phyloP scores from a whole-genome alignment of 192 early-diverging fungal species.

The Linnemannia hyalina region DNA sequence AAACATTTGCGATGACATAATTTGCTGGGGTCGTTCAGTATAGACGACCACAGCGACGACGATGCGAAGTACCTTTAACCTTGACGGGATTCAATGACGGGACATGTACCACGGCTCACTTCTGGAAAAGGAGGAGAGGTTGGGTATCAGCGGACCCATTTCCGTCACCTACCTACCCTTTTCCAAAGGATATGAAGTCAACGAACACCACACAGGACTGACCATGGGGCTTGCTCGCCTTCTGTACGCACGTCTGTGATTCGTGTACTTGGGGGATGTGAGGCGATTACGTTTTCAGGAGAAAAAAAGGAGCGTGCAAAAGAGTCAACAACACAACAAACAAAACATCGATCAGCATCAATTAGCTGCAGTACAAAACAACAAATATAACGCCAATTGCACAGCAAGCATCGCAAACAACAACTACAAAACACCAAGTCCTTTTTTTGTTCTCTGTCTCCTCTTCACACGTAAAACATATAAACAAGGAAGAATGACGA shows the following conservation, averaged over 20 bases:
- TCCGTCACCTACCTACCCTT: no score
- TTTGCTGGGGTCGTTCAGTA: neutral
- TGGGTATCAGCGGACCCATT: no score
- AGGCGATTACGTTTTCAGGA: neutral
- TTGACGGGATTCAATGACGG: neutral
- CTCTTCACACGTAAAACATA: neutral
- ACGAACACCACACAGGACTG: neutral
- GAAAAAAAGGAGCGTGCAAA: neutral
- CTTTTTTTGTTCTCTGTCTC: neutral
- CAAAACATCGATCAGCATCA: neutral
- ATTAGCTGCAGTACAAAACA: neutral
- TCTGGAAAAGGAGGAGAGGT: neutral
- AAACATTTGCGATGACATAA: constrained; percentile 4
- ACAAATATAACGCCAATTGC: neutral
- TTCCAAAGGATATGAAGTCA: no score
- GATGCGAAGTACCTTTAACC: no score
- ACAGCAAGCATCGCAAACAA: neutral
- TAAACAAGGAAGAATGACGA: neutral
- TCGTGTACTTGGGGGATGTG: neutral
- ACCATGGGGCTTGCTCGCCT: neutral
- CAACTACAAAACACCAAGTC: neutral
- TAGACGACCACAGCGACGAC: neutral
- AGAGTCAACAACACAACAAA: neutral
- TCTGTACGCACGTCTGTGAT: neutral
- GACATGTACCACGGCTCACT: neutral